Base-by-base conservation (phyloP, 2,329 filamentous ascomycete genomes). In the Aspergillus novoparasiticus region DNA sequence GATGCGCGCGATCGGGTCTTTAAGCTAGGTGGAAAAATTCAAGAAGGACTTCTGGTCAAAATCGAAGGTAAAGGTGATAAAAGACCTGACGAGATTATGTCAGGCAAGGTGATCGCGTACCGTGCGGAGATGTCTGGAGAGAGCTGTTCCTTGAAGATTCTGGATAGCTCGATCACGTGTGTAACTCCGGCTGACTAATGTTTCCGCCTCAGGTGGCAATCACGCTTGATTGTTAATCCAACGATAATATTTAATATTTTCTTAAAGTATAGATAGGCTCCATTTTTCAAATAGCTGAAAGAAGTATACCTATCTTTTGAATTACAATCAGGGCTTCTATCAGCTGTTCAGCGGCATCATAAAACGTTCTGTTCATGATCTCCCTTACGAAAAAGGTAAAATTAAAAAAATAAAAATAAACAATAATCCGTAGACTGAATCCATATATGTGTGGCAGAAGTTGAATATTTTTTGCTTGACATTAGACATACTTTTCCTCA, bases 141-240 rank as follows among this genome's bases (percentile, higher is more conserved):
- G 48, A 69, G 70, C 64, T 72, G 46, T 53, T 58, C 66, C 65
- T 67, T 72, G 74, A 75, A 76, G 73, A 71, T 76, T 76, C 74
- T 76, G 73, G 74, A 74, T 68, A 75, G 73, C 72, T 75, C 64
- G 56, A 67, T 63, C 58, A 57, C 59, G 66, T 61, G 62, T 6
- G 16, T 64, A 64, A 66, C 64, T 60, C 56, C 12, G 32, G 68
- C 63, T 74, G 70, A 75, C 72, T 75, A 73, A 74, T 59, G 46
- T 60, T 30, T 63, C 61, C 58, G 68, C 68, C 68, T 69, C 36
- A 69, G 68, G 68, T 63, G 26, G 41, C 51, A 55, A 55, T n/a
- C 9, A 39, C 4, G n/a, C 3, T 5, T 9, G 6, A 16, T 39
- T 39, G 36, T 19, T 41, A 41, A 41, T 41, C 19, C 16, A 19